These are phyloP conservation scores for Kalaharituber pfeilii DNA, from an alignment of 2,329 filamentous ascomycete species.

Conservation along the genomic window DNA sequence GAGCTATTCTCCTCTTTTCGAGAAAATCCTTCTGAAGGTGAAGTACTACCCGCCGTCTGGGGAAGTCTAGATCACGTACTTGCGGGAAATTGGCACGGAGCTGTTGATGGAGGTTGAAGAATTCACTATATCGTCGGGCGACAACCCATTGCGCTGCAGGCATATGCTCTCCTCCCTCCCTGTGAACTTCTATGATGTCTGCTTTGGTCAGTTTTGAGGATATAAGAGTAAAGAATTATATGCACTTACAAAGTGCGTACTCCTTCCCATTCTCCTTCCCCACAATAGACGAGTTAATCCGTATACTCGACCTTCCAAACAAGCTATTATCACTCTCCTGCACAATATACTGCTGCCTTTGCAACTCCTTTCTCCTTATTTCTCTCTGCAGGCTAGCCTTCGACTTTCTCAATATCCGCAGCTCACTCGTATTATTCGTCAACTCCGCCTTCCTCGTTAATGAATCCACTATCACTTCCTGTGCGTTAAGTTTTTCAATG, in stretches of 20 bases:
- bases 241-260: constrained; percentile 56
- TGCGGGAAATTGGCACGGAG: constrained; percentile 71
- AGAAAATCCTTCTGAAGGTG: constrained; percentile 93
- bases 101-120: constrained; percentile 84
- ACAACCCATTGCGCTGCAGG: constrained; percentile 89
- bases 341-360: constrained; percentile 88
- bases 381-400: constrained; percentile 86
- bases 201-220: background rate
- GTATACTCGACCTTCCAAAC: constrained; percentile 69
- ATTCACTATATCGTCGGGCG: constrained; percentile 88
- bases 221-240: background rate
- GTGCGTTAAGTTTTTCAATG: constrained; percentile 71
- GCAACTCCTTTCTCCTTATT: constrained; percentile 82
- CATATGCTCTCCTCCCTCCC: constrained; percentile 87
- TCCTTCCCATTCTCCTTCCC: constrained; percentile 88
- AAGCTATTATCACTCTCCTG: constrained; percentile 97
- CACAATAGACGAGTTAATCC: constrained; percentile 83
- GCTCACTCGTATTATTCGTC: constrained; percentile 87
- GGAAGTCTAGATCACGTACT: constrained; percentile 80
- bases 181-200: constrained; percentile 76
- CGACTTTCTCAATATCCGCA: constrained; percentile 82
- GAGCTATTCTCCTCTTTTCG: constrained; percentile 63
- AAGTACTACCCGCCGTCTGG: constrained; percentile 79
- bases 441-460: constrained; percentile 85
- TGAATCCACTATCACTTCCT: constrained; percentile 82